Evolutionary conservation across 2,329 filamentous ascomycete genomes (phyloP).

Genomic region (Grosmannia serpens): DNA sequence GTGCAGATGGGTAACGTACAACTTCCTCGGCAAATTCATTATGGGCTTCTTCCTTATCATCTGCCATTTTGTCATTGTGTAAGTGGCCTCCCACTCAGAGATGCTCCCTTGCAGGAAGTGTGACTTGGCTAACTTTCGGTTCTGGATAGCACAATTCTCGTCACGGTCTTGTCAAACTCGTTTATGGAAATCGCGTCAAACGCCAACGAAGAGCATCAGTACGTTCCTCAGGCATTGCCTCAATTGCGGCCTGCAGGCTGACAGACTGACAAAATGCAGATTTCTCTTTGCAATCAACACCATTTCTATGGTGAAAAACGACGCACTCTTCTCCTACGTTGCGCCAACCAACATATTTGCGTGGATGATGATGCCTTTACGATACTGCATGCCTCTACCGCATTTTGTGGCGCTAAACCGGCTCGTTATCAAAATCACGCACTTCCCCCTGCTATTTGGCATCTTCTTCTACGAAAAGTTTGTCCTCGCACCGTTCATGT

Average conservation of each 20-base stretch:
- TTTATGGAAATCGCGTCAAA: conserved; percentile 94
- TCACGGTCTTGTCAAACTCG: conserved; percentile 91
- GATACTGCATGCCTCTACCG: conserved; percentile 68
- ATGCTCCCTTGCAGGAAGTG: too few species aligned
- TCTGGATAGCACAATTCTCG: conserved; percentile 61
- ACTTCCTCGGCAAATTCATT: conserved; percentile 63
- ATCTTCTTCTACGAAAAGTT: conserved; percentile 83
- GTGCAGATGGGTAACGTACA: conserved; percentile 57
- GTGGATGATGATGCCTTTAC: conserved; percentile 75
- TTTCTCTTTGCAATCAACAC: conserved; percentile 95
- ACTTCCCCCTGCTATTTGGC: conserved; percentile 74
- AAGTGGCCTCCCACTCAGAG: conserved; percentile 17
- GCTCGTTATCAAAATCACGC: conserved; percentile 82
- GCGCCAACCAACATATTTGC: conserved; percentile 85
- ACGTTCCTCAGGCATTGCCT: conserved; percentile 16
- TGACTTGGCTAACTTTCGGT: not conserved
- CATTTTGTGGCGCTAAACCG: conserved; percentile 79
- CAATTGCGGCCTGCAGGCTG: not conserved
- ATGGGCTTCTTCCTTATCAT: conserved; percentile 81
- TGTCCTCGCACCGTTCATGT: conserved; percentile 62
- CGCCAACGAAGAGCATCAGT: conserved; percentile 79
- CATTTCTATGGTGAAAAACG: conserved; percentile 97
- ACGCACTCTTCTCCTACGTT: conserved; percentile 87
- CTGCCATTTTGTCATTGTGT: conserved; percentile 86
- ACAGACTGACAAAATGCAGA: conserved; percentile 19